A percentile compares a stretch with the other conserved stretches of the same genome.
phyloP scores from a whole-genome alignment of 2,329 filamentous ascomycete genomes.

The Penicillium sp. region DNA sequence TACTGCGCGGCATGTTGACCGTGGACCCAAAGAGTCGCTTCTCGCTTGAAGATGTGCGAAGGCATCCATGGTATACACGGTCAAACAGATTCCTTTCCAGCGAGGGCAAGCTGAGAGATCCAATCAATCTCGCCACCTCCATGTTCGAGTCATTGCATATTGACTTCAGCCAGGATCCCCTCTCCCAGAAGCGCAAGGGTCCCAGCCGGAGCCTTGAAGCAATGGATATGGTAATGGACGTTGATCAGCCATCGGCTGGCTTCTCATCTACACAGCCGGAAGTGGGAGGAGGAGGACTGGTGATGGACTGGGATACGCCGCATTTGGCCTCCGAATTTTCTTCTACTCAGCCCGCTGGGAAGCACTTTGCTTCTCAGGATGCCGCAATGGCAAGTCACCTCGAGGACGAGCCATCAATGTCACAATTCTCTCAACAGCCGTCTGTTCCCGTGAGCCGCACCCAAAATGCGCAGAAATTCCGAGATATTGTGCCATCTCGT shows the following conservation, averaged over 20 bases:
- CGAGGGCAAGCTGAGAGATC: slow-evolving; percentile 74
- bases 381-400: slow-evolving; percentile 60
- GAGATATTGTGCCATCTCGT: slow-evolving; percentile 85
- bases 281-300: slow-evolving; percentile 67
- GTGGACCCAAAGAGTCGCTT: slow-evolving; percentile 73
- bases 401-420: slow-evolving; percentile 77
- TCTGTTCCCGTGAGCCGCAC: slow-evolving; percentile 80
- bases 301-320: slow-evolving; percentile 87
- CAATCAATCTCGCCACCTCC: slow-evolving; percentile 81
- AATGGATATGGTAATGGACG: slow-evolving; percentile 62
- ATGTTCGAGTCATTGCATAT: slow-evolving; percentile 92
- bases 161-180: slow-evolving; percentile 71
- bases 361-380: slow-evolving; percentile 33
- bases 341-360: slow-evolving; percentile 48
- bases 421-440: slow-evolving; percentile 78
- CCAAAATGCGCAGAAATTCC: slow-evolving; percentile 82
- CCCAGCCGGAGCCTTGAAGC: slow-evolving; percentile 47
- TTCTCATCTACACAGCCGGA: slow-evolving; percentile 86
- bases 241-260: slow-evolving; percentile 41
- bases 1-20: slow-evolving; percentile 91
- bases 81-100: slow-evolving; percentile 71
- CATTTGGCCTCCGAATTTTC: slow-evolving; percentile 49
- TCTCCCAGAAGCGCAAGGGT: slow-evolving; percentile 44
- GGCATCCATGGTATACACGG: slow-evolving; percentile 92
- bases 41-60: slow-evolving; percentile 78